A percentile compares a stretch with the other conserved stretches of the same genome.
Evolutionary conservation across 805 yeast genomes (phyloP).

Genomic region (Isabelozyma heimii): DNA sequence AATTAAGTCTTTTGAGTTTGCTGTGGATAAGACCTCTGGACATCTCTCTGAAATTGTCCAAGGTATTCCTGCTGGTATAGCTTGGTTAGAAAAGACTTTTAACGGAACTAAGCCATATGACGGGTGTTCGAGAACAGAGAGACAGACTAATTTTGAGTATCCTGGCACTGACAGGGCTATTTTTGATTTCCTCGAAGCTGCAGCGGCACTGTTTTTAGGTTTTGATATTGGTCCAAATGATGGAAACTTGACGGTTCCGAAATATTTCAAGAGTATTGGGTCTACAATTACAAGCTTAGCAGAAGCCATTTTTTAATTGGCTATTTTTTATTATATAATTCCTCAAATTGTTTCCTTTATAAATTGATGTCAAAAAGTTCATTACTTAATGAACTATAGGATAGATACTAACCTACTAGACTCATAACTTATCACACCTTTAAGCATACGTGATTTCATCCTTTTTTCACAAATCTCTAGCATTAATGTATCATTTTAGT

Average conservation of each 20-base stretch:
- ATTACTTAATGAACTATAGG: no score
- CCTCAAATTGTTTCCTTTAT: no score
- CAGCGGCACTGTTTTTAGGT: background rate
- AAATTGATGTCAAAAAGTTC: no score
- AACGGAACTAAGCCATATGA: slow-evolving; percentile 11
- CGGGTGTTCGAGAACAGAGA: slow-evolving; percentile 13
- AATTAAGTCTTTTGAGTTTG: slow-evolving; percentile 19
- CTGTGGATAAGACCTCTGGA: slow-evolving; percentile 14
- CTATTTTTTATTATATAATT: no score
- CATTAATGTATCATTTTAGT: no score
- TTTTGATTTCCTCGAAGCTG: background rate
- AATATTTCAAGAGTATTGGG: background rate
- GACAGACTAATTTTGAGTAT: slow-evolving; percentile 7
- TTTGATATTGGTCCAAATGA: background rate
- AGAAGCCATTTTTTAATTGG: no score
- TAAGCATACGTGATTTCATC: no score
- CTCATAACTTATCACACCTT: no score
- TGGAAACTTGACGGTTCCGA: background rate
- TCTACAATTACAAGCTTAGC: background rate
- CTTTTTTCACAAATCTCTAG: no score
- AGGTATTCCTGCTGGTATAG: slow-evolving; percentile 16
- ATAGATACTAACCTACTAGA: no score
- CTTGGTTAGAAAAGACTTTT: slow-evolving; percentile 16
- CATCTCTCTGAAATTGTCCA: slow-evolving; percentile 16
- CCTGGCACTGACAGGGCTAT: slow-evolving; percentile 15